These are phyloP conservation scores for Oryza nivara DNA, from an alignment of 176 grass and related monocot species.

Conservation along the genomic window DNA sequence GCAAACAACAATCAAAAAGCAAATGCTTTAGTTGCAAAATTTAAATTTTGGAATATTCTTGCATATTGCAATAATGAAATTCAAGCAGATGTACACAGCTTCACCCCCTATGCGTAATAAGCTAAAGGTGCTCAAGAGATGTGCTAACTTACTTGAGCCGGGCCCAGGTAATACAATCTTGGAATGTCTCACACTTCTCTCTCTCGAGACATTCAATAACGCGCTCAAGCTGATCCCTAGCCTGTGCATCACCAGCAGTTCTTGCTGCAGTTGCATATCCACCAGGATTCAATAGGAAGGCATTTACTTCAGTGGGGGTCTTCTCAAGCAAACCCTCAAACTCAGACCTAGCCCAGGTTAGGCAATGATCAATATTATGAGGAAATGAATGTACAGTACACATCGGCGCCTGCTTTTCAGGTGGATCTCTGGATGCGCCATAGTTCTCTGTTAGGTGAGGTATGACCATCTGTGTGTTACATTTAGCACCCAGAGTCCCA, in stretches of 20 bases:
- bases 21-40: not conserved
- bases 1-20: not conserved
- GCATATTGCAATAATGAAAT: conserved; percentile 6
- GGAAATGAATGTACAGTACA: conserved; percentile 95
- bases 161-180: conserved; percentile 92
- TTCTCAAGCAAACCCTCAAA: conserved; percentile 98
- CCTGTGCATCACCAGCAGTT: conserved; percentile 88
- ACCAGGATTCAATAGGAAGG: conserved; percentile 71
- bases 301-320: conserved; percentile 85
- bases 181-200: conserved; percentile 83
- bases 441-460: conserved; percentile 94
- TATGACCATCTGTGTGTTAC: conserved; percentile 97
- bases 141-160: conserved; percentile 64
- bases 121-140: not conserved
- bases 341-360: conserved; percentile 91
- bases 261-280: conserved; percentile 61
- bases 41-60: not conserved
- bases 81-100: not conserved
- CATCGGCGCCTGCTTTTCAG: conserved; percentile 95
- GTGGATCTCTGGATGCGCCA: conserved; percentile 94
- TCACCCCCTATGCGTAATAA: not conserved
- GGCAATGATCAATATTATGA: conserved; percentile 95
- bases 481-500: conserved; percentile 89
- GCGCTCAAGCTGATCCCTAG: conserved; percentile 75
- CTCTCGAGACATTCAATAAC: conserved; percentile 83